phyloP scores from a whole-genome alignment of 2,329 filamentous ascomycete species.

The Decorospora gaudefroyi region DNA sequence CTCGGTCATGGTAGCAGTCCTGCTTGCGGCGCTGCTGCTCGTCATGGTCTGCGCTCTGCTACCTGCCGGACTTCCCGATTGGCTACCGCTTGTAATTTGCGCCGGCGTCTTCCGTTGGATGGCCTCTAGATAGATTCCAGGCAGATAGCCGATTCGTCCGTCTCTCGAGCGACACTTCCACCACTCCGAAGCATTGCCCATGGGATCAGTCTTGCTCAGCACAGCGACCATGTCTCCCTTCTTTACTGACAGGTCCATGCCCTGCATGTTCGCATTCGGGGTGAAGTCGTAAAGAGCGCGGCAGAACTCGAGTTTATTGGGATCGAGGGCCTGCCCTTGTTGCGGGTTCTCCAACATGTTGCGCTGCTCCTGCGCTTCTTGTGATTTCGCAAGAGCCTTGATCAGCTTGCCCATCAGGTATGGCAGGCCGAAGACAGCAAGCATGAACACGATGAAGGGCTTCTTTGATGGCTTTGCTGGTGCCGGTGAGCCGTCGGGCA shows the following conservation, averaged over 20 bases:
- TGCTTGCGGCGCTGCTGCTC: constrained; percentile 48
- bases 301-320: constrained; percentile 93
- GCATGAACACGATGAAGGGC: constrained; percentile 91
- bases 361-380: constrained; percentile 78
- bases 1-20: constrained; percentile 53
- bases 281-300: constrained; percentile 92
- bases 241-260: constrained; percentile 86
- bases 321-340: constrained; percentile 67
- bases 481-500: constrained; percentile 68
- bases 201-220: constrained; percentile 86
- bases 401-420: constrained; percentile 98
- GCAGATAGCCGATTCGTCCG: constrained; percentile 87
- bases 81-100: constrained; percentile 51
- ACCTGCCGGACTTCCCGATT: constrained; percentile 49
- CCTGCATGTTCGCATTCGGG: constrained; percentile 70
- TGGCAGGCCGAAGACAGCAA: constrained; percentile 91
- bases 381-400: constrained; percentile 76
- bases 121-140: constrained; percentile 83
- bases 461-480: constrained; percentile 82
- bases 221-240: constrained; percentile 97
- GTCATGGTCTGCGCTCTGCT: constrained; percentile 63
- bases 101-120: constrained; percentile 62
- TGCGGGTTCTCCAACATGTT: constrained; percentile 58
- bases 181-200: constrained; percentile 93
- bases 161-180: constrained; percentile 93